Conservation (phyloP, 1,139 yeast genomes). For the Yarrowia galli region DNA sequence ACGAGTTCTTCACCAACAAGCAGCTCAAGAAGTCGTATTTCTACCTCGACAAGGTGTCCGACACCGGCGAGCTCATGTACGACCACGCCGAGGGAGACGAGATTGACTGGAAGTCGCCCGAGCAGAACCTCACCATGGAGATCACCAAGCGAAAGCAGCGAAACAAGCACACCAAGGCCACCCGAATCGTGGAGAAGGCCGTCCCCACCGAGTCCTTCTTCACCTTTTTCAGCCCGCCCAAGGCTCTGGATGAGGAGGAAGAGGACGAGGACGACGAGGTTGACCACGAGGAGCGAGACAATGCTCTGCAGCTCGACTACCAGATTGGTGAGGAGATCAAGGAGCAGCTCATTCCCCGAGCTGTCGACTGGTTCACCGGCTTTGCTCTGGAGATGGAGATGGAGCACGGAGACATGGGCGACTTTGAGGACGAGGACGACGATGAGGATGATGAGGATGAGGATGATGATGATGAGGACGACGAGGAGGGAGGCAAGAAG, state of each 20-base stretch:
- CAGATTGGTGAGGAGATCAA: conserved; percentile 96
- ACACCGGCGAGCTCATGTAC: conserved; percentile 94
- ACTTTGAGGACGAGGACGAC: conserved; percentile 60
- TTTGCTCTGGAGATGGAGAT: conserved; percentile 77
- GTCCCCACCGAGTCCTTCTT: conserved; percentile 94
- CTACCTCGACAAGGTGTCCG: conserved; percentile 93
- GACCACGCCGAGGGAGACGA: conserved; percentile 95
- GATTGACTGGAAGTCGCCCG: conserved; percentile 84
- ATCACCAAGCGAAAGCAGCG: conserved; percentile 97
- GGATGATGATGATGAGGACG: conserved; percentile 38
- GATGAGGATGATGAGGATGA: conserved; percentile 58
- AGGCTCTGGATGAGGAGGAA: conserved; percentile 59
- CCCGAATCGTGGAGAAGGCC: conserved; percentile 93
- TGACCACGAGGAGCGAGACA: conserved; percentile 78
- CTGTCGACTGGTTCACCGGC: conserved; percentile 98
- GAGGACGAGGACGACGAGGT: conserved; percentile 62
- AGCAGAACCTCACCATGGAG: conserved; percentile 79
- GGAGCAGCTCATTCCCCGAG: conserved; percentile 94
- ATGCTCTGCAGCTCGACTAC: conserved; percentile 87
- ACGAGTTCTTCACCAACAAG: conserved; percentile 79
- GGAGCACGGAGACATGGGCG: conserved; percentile 57
- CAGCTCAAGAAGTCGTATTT: conserved; percentile 83
- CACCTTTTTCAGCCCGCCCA: conserved; percentile 94
- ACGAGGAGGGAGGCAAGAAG: conserved; percentile 36
- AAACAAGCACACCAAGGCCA: conserved; percentile 95